Conservation (phyloP, 805 yeast genomes). For the Debaryomyces prosopidis region DNA sequence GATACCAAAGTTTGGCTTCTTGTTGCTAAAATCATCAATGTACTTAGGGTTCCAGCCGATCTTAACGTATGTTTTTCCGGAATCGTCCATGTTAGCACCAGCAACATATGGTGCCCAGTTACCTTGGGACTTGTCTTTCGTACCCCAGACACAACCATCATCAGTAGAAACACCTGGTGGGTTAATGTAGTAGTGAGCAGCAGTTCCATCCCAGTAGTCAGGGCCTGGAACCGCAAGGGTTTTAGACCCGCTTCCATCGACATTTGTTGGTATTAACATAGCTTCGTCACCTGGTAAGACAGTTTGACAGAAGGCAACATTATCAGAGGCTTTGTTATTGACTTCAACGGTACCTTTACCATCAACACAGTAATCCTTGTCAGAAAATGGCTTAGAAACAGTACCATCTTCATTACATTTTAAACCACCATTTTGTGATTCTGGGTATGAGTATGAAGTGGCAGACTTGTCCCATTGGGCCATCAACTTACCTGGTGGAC, state of each 20-base stretch:
- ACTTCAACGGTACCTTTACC: conserved; percentile 77
- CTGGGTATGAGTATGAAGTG: conserved; percentile 73
- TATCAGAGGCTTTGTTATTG: conserved; percentile 53
- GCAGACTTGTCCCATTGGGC: conserved; percentile 85
- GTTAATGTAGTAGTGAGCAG: conserved; percentile 84
- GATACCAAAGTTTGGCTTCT: conserved; percentile 67
- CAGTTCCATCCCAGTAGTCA: conserved; percentile 81
- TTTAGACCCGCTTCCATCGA: conserved; percentile 47
- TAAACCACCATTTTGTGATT: conserved; percentile 80
- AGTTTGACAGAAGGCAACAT: conserved; percentile 88
- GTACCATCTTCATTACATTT: conserved; percentile 73
- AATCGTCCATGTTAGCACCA: conserved; percentile 78
- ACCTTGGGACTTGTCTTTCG: conserved; percentile 65
- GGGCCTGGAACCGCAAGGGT: conserved; percentile 83
- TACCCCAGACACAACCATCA: conserved; percentile 88
- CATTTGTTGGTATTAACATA: conserved; percentile 84
- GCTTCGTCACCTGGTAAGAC: conserved; percentile 94
- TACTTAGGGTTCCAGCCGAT: conserved; percentile 92
- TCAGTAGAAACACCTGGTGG: conserved; percentile 76
- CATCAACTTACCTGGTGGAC: conserved; percentile 84
- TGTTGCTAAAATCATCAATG: conserved; percentile 59
- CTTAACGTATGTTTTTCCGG: conserved; percentile 73
- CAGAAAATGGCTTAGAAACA: conserved; percentile 58
- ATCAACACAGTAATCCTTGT: conserved; percentile 65
- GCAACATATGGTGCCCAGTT: conserved; percentile 96